A percentile compares a stretch with the other conserved stretches of the same genome.
Conservation (phyloP, 805 yeast genomes). For the Saccharomyces cerevisiae region DNA sequence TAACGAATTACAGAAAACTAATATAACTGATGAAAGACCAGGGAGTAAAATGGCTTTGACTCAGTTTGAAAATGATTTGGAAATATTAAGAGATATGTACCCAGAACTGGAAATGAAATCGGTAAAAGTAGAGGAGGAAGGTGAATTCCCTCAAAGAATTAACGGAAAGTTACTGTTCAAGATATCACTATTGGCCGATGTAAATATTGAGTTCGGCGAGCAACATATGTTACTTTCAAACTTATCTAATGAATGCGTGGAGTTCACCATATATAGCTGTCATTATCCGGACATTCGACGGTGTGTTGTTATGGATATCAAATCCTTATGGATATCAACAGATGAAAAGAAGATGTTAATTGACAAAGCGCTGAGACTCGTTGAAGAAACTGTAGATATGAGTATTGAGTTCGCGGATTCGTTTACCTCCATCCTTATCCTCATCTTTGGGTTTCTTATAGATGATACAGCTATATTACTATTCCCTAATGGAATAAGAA, state of each 20-base stretch:
- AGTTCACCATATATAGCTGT: slow-evolving; percentile 8
- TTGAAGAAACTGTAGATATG: slow-evolving; percentile 27
- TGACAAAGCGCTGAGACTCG: slow-evolving; percentile 22
- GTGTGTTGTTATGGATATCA: slow-evolving; percentile 16
- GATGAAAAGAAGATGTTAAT: slow-evolving; percentile 11
- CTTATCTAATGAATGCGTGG: slow-evolving; percentile 9
- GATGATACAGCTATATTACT: slow-evolving; percentile 15
- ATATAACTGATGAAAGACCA: background rate
- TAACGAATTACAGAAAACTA: background rate
- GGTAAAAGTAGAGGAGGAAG: background rate
- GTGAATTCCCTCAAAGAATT: background rate
- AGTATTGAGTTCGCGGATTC: slow-evolving; percentile 14
- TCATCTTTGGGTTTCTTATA: slow-evolving; percentile 36
- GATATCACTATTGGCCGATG: slow-evolving; percentile 8
- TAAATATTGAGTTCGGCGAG: slow-evolving; percentile 8
- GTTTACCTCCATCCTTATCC: slow-evolving; percentile 32
- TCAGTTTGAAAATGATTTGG: slow-evolving; percentile 16
- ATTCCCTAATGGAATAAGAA: slow-evolving; percentile 5
- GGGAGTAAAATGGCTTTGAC: slow-evolving; percentile 3
- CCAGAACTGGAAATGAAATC: slow-evolving; percentile 19
- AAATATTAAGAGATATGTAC: slow-evolving; percentile 24
- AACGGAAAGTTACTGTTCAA: slow-evolving; percentile 14
- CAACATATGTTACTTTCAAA: slow-evolving; percentile 7
- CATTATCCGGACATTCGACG: slow-evolving; percentile 16
- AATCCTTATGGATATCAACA: slow-evolving; percentile 28